Conservation (phyloP, 2,329 filamentous ascomycete genomes). For the Dothidotthia symphoricarpi region DNA sequence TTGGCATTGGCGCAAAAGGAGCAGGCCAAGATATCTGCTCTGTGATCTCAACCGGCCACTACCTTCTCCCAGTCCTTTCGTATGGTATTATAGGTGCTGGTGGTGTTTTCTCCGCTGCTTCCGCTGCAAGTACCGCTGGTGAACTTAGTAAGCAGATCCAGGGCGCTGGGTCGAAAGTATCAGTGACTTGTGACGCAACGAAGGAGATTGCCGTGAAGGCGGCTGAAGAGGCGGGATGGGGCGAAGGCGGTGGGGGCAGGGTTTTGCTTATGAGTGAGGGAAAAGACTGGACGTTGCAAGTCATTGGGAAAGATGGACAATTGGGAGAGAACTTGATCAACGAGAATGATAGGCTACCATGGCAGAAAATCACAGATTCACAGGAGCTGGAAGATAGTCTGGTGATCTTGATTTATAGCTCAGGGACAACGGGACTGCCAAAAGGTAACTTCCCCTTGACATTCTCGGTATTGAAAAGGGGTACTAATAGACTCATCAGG, state of each 20-base stretch:
- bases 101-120: constrained; percentile 59
- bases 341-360: constrained; percentile 49
- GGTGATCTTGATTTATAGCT: constrained; percentile 49
- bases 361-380: constrained; percentile 55
- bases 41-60: constrained; percentile 57
- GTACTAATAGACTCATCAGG: constrained; percentile 16
- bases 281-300: constrained; percentile 37
- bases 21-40: constrained; percentile 42
- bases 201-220: constrained; percentile 49
- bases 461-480: background rate
- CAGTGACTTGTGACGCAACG: constrained; percentile 52
- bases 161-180: constrained; percentile 43
- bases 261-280: constrained; percentile 54
- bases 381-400: constrained; percentile 48
- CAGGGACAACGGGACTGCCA: constrained; percentile 50
- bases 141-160: constrained; percentile 54
- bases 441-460: constrained; percentile 35
- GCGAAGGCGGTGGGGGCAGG: constrained; percentile 36
- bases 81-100: constrained; percentile 54
- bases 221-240: constrained; percentile 50
- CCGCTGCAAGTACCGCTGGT: constrained; percentile 49
- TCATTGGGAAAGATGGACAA: constrained; percentile 28
- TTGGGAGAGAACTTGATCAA: constrained; percentile 25
- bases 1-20: background rate
- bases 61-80: background rate